Conservation (phyloP, 2,329 filamentous ascomycete species). For the Zymoseptoria pseudotritici region DNA sequence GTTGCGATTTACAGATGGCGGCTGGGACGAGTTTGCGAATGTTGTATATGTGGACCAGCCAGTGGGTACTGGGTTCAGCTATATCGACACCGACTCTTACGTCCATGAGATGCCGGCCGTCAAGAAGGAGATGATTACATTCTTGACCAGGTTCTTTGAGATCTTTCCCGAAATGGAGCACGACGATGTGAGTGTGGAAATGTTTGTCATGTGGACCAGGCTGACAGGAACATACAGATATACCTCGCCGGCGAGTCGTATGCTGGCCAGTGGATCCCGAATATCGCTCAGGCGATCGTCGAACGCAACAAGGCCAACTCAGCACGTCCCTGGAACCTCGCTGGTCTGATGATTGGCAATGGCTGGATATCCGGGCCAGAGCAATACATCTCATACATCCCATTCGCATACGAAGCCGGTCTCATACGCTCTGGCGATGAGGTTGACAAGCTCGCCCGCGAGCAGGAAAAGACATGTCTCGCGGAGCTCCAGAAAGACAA, state of each 20-base stretch:
- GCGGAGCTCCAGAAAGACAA: conserved; percentile 50
- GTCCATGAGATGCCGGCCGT: conserved; percentile 79
- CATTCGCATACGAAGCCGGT: conserved; percentile 69
- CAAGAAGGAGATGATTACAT: conserved; percentile 78
- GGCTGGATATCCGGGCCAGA: conserved; percentile 90
- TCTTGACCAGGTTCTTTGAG: conserved; percentile 84
- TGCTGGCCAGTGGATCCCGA: conserved; percentile 93
- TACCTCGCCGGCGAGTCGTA: conserved; percentile 96
- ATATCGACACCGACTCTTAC: conserved; percentile 82
- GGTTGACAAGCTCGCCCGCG: conserved; percentile 59
- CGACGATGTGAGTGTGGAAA: conserved; percentile 67
- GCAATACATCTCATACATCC: conserved; percentile 82
- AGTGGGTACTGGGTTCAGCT: conserved; percentile 93
- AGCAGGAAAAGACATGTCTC: conserved; percentile 61
- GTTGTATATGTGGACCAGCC: conserved; percentile 95
- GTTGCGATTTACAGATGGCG: conserved; percentile 79
- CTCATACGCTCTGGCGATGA: conserved; percentile 63
- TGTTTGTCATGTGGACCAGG: neutral
- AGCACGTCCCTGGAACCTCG: conserved; percentile 62
- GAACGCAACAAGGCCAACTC: conserved; percentile 64
- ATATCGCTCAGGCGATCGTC: conserved; percentile 86
- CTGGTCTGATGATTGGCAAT: conserved; percentile 88
- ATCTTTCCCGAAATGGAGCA: conserved; percentile 86
- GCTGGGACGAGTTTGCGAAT: conserved; percentile 98
- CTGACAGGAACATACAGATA: conserved; percentile 49